These are phyloP conservation scores for Aspergillus sclerotialis DNA, from an alignment of 2,329 filamentous ascomycete species.

Conservation along the genomic window DNA sequence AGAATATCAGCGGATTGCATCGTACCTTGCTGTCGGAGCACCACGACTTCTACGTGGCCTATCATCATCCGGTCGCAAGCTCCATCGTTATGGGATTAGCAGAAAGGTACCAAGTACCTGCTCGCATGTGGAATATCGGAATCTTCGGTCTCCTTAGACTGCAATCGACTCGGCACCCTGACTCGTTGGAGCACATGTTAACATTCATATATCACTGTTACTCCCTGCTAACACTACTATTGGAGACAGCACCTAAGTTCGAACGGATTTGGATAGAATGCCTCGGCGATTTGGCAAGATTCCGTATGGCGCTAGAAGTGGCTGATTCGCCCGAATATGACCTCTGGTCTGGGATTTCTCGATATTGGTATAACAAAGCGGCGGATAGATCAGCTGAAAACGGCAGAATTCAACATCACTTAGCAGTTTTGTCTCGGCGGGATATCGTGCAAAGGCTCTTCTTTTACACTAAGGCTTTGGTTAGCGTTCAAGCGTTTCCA, in stretches of 20 bases:
- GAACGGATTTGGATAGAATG: slow-evolving; percentile 92
- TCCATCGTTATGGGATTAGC: slow-evolving; percentile 61
- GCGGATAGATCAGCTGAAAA: slow-evolving; percentile 68
- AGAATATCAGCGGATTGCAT: slow-evolving; percentile 75
- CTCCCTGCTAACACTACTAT: slow-evolving; percentile 78
- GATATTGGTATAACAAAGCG: slow-evolving; percentile 78
- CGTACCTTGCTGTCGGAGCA: slow-evolving; percentile 74
- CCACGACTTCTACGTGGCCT: slow-evolving; percentile 79
- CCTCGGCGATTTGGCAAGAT: slow-evolving; percentile 75
- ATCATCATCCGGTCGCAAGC: slow-evolving; percentile 74
- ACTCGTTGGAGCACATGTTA: slow-evolving; percentile 79
- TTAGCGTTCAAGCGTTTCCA: slow-evolving; percentile 48
- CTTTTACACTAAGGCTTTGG: slow-evolving; percentile 53
- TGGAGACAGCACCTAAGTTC: slow-evolving; percentile 77
- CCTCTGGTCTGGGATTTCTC: slow-evolving; percentile 71
- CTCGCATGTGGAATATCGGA: slow-evolving; percentile 87
- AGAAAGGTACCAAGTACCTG: slow-evolving; percentile 82
- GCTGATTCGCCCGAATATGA: slow-evolving; percentile 68
- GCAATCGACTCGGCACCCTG: slow-evolving; percentile 65
- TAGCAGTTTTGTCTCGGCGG: slow-evolving; percentile 60
- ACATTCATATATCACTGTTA: slow-evolving; percentile 86
- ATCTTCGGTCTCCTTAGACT: slow-evolving; percentile 82
- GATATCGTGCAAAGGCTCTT: slow-evolving; percentile 53
- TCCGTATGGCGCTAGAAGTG: slow-evolving; percentile 88
- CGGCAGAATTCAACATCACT: slow-evolving; percentile 78